Conservation (phyloP, 495 filamentous ascomycete genomes). For the Penicillium herquei region DNA sequence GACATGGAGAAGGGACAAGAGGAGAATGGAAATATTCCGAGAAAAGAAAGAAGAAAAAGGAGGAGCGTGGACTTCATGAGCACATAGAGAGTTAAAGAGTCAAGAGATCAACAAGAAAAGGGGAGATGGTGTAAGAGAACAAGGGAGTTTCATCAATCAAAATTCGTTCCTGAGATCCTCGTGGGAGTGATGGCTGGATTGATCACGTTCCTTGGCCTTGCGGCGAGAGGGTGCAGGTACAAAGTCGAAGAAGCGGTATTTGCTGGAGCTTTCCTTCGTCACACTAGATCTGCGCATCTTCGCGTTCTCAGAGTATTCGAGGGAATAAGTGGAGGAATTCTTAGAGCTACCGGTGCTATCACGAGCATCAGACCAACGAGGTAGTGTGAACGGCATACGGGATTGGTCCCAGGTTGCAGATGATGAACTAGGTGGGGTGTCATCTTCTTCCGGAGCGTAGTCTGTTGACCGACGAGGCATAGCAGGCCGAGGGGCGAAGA, state of each 20-base stretch:
- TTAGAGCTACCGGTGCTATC: constrained; percentile 50
- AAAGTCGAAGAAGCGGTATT: constrained; percentile 50
- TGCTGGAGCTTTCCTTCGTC: constrained; percentile 45
- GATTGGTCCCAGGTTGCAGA: constrained; percentile 52
- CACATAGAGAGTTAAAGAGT: constrained; percentile 20
- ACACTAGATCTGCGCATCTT: constrained; percentile 45
- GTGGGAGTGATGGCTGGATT: constrained; percentile 37
- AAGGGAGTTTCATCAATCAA: constrained; percentile 17
- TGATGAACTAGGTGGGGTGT: constrained; percentile 52
- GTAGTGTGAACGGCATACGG: constrained; percentile 41
- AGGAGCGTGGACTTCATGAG: constrained; percentile 40
- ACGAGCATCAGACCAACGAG: constrained; percentile 45
- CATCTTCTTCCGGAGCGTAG: constrained; percentile 40
- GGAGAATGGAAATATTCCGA: constrained; percentile 6
- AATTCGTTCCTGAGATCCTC: constrained; percentile 40
- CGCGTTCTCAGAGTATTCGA: constrained; percentile 40
- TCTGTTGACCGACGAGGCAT: constrained; percentile 46
- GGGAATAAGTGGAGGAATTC: constrained; percentile 47
- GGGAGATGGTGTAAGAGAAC: constrained; percentile 8
- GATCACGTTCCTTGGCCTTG: constrained; percentile 45
- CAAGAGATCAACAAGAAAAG: constrained; percentile 7
- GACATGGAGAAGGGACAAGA: constrained; percentile 19
- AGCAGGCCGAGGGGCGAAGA: constrained; percentile 39
- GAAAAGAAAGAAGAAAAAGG: constrained; percentile 25
- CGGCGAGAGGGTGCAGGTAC: constrained; percentile 43